Evolutionary conservation across 2,329 filamentous ascomycete genomes (phyloP).

Genomic region (Cercospora sp.): DNA sequence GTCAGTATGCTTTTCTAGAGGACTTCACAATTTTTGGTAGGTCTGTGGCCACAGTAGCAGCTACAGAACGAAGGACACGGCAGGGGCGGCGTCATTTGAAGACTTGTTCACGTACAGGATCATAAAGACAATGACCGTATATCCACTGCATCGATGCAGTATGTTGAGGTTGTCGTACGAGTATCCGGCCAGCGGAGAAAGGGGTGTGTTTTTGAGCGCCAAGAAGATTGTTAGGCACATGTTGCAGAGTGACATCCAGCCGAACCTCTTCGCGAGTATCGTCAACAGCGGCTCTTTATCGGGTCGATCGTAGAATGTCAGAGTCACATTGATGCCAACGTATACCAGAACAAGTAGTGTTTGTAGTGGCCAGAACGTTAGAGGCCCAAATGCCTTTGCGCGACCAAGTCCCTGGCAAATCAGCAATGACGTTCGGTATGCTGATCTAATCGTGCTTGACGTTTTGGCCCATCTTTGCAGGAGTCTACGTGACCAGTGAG

Average conservation of each 20-base stretch:
- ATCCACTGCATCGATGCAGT: conserved; percentile 31
- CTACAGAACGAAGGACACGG: background rate
- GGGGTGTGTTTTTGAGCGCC: conserved; percentile 31
- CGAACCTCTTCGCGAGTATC: conserved; percentile 30
- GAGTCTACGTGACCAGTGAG: conserved; percentile 18
- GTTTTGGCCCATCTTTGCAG: conserved; percentile 9
- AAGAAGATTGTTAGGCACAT: conserved; percentile 30
- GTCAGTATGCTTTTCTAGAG: background rate
- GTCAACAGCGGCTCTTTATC: conserved; percentile 16
- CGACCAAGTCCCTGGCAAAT: background rate
- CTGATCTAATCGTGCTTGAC: background rate
- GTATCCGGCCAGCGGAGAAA: conserved; percentile 30
- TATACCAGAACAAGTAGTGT: conserved; percentile 17
- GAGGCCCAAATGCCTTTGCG: conserved; percentile 1
- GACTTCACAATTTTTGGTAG: background rate
- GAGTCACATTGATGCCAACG: conserved; percentile 23
- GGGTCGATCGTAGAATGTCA: conserved; percentile 25
- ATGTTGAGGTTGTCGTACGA: conserved; percentile 31
- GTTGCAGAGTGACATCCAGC: conserved; percentile 32
- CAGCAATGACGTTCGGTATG: conserved; percentile 3
- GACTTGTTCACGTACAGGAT: conserved; percentile 21
- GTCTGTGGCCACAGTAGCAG: background rate
- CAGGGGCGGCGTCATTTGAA: background rate
- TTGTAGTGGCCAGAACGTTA: conserved; percentile 15
- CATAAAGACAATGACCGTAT: conserved; percentile 27